Evolutionary conservation across 441 rosid genomes (phyloP), one percentile per base, ranked within the genome.

Genomic region (Hypseocharis bilobata): DNA sequence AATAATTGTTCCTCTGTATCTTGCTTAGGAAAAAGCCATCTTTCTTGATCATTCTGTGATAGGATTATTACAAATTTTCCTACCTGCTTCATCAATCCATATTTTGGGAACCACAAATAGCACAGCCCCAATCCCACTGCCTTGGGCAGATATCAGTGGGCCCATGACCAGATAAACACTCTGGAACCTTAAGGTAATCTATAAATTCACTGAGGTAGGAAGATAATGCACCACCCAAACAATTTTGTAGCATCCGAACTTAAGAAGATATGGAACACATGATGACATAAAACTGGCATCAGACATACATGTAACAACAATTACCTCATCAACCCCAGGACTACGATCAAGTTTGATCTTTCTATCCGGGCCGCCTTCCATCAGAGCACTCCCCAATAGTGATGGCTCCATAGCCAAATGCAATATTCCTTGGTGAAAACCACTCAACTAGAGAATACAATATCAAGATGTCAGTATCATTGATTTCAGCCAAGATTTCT

Each of bases 361-460:
- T 79, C 96, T 86, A 76, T 92, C 84, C 61, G 97, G 96, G 63
- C 98, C 98, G 70, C 91, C 88, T 77, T 81, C 91, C 90, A 88
- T 85, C 76, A 92, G 74, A 66, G 97, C 96, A 34, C 88, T 82
- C 57, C 97, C 96, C 73, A 92, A 71, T 20, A 90, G 71, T 2
- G 94, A 88, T 65, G 97, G 98, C 72, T 92, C 98, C 98, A 92
- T 92, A 27, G 98, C 96, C 83, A 92, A 78, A 82, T 83, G 88
- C 73, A 92, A 73, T 77, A 92, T 80, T 73, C 97, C 98, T 64
- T 92, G 92, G 81, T 82, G 92, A 78, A 92, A 88, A 63, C 98
- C 95, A 65, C 77, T 82, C 59, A 88, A 79, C 98, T 92, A 79
- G 63, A 68, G 54, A 63, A 76, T 29, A 65, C 57, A 42, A 62